Base-by-base conservation (phyloP, 192 early-diverging fungal genomes). In the Mortierella claussenii region DNA sequence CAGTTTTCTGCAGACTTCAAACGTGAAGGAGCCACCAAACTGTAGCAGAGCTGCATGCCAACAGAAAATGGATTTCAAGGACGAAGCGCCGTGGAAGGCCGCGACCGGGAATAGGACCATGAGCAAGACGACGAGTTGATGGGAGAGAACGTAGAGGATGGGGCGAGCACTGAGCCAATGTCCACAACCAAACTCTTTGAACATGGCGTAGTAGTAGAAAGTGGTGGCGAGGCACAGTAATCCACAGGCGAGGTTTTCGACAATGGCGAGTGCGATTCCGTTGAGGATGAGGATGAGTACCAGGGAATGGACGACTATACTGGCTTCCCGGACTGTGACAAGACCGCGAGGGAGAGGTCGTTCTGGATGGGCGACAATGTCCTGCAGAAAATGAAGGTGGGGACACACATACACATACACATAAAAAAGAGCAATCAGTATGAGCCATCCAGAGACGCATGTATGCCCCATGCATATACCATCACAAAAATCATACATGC, bases 181-280 rank as follows among this genome's bases (percentile, higher is more conserved):
- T 30, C 71, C 71, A 30, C 71, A 75, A 20, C 71, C 71, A 66
- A 75, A 75, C 57, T 75, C 71, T 24, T 75, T 75, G 51, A 75
- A 75, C 71, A 75, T 75, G 46, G 63, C 56, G 13, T 75, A 75
- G 57, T 75, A 75, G 45, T 75, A 75, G 21, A 58, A n/a, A 21
- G 71, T 75, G 36, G 71, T 75, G 27, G 71, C 71, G 28, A 75
- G 59, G 51, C 71, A 75, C 43, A 75, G 63, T 18, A 75, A 50
- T 20, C 71, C 63, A 28, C 62, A 75, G n/a, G 71, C 71, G n/a
- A 75, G 56, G 55, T 66, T 75, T 55, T 75, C 56, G 52, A 75
- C 71, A 23, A 55, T 40, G 2, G 71, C 71, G 1, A 75, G 56
- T 0, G 50, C 63, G 21, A 75, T 61, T 11, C 71, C 71, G 36